Evolutionary conservation across 352 stramenopile genomes (phyloP).

Genomic region (Phytophthora pistaciae): DNA sequence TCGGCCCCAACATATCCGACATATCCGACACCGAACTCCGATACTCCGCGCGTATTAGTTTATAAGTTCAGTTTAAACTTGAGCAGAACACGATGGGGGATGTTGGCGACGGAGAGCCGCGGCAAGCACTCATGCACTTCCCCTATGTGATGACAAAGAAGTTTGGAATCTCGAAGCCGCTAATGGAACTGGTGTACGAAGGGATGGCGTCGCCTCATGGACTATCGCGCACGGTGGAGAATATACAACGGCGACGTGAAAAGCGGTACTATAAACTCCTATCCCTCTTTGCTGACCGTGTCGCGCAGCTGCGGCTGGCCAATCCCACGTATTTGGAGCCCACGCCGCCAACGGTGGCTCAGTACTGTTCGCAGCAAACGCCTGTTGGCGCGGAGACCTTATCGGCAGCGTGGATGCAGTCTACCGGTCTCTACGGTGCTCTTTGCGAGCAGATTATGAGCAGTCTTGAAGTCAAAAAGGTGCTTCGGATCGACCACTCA

Average conservation of each 20-base stretch:
- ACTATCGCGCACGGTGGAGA: neutral
- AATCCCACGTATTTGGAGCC: neutral
- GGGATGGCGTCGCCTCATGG: neutral
- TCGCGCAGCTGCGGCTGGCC: neutral
- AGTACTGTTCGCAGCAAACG: neutral
- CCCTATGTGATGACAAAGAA: neutral
- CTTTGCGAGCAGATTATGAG: neutral
- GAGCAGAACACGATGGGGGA: too few species aligned
- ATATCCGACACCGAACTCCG: too few species aligned
- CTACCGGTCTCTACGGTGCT: neutral
- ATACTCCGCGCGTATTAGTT: too few species aligned
- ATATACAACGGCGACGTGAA: neutral
- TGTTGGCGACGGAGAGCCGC: too few species aligned
- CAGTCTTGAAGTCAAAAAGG: neutral
- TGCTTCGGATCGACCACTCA: neutral
- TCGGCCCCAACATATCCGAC: too few species aligned
- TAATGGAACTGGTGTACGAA: neutral
- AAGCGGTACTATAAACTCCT: neutral
- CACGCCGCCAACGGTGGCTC: neutral
- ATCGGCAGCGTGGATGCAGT: neutral
- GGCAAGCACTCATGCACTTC: neutral
- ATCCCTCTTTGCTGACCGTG: neutral
- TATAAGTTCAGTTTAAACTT: too few species aligned
- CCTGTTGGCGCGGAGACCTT: neutral
- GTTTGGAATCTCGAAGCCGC: neutral